A percentile compares a stretch with the other conserved stretches of the same genome.
Evolutionary conservation across 2,329 filamentous ascomycete genomes (phyloP).

Genomic region (Dothidotthia symphoricarpi): DNA sequence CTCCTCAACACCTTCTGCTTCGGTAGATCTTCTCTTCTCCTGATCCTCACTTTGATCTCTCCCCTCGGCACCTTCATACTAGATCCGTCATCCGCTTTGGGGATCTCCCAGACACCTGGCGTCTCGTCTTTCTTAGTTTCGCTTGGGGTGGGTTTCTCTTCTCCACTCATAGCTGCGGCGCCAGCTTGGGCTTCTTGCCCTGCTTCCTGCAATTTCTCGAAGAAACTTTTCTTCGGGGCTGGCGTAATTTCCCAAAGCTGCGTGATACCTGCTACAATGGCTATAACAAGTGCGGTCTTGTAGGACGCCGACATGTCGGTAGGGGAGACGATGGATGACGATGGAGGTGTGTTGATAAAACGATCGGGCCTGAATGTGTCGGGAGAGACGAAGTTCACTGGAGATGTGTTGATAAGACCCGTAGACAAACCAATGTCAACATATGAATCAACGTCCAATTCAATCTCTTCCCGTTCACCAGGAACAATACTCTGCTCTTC

Average conservation of each 20-base stretch:
- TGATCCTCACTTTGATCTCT: constrained; percentile 57
- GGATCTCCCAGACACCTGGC: constrained; percentile 50
- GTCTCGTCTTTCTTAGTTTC: constrained; percentile 14
- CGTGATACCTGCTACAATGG: constrained; percentile 33
- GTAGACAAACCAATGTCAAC: constrained; percentile 34
- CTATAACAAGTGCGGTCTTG: constrained; percentile 25
- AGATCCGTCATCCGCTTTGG: constrained; percentile 47
- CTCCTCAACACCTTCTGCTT: constrained; percentile 7
- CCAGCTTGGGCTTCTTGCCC: constrained; percentile 31
- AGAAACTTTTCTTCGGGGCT: constrained; percentile 34
- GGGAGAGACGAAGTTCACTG: constrained; percentile 22
- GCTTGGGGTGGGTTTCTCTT: constrained; percentile 10
- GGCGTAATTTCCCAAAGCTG: constrained; percentile 39
- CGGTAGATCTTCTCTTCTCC: constrained; percentile 31
- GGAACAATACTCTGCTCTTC: constrained; percentile 19
- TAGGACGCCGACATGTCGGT: constrained; percentile 17
- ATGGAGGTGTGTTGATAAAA: constrained; percentile 17
- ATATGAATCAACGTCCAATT: constrained; percentile 26
- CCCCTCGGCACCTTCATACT: constrained; percentile 53
- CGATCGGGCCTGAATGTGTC: constrained; percentile 28
- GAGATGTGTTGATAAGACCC: constrained; percentile 32
- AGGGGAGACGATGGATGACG: constrained; percentile 17
- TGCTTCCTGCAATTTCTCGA: constrained; percentile 35
- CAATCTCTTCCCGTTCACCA: constrained; percentile 25
- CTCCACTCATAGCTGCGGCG: constrained; percentile 20